A percentile compares a stretch with the other conserved stretches of the same genome.
Conservation (phyloP, 768 basidiomycete species). For the Inosperma sp. region DNA sequence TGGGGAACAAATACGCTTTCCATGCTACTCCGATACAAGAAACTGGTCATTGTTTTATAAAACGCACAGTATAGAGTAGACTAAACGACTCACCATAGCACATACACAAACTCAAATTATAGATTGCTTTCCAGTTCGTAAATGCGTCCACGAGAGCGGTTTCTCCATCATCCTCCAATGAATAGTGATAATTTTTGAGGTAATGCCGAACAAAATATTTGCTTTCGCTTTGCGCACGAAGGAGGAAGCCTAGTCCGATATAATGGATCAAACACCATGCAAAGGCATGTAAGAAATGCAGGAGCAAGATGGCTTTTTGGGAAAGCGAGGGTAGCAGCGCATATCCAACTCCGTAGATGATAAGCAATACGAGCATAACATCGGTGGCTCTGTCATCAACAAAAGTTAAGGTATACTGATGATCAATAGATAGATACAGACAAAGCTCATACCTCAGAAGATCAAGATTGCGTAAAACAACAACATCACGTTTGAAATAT, state of each 20-base stretch:
- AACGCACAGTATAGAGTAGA: neutral
- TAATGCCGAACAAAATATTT: slow-evolving; percentile 94
- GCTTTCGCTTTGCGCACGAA: slow-evolving; percentile 77
- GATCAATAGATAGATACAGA: slow-evolving; percentile 7
- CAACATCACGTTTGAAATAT: slow-evolving; percentile 86
- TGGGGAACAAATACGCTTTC: slow-evolving; percentile 82
- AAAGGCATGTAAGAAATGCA: slow-evolving; percentile 82
- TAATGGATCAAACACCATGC: slow-evolving; percentile 86
- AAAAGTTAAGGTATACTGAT: slow-evolving; percentile 18
- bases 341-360: slow-evolving; percentile 60
- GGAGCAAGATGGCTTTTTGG: slow-evolving; percentile 40
- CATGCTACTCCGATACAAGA: slow-evolving; percentile 84
- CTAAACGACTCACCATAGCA: slow-evolving; percentile 63
- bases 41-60: slow-evolving; percentile 39
- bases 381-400: slow-evolving; percentile 66
- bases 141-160: slow-evolving; percentile 92
- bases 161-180: slow-evolving; percentile 58
- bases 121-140: slow-evolving; percentile 89
- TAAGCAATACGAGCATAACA: slow-evolving; percentile 69
- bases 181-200: slow-evolving; percentile 91
- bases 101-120: slow-evolving; percentile 93
- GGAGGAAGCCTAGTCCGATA: slow-evolving; percentile 77
- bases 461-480: slow-evolving; percentile 80
- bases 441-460: slow-evolving; percentile 61
- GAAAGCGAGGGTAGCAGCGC: slow-evolving; percentile 58